Evolutionary conservation across 1,284 basidiomycete genomes (phyloP), one percentile per base, ranked within the genome.

Genomic region (Pholiota adiposa): DNA sequence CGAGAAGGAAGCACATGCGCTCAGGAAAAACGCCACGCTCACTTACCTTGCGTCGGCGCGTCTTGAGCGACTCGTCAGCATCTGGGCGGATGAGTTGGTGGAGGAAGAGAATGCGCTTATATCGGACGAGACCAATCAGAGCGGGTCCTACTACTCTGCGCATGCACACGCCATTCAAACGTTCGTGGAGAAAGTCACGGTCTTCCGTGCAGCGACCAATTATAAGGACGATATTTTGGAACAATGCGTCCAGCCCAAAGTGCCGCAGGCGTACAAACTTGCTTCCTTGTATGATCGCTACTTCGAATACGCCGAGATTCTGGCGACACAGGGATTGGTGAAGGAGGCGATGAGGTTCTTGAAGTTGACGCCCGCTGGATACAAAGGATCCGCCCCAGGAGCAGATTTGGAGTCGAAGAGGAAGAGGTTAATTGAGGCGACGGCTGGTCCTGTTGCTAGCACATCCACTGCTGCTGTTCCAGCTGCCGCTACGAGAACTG

Each of bases 151-250:
- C 9, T 98, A 96, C 73, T 89, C 94, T 7, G 90, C 92, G 0
- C 96, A 97, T 69, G 94, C 92, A 0, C 84, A 89, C 51, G 95
- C 96, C 0, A 78, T 99, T 33, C 96, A 98, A 75, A 91, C 91
- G 0, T 97, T 99, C 77, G 87, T 98, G 70, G 97, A 99, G 76
- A 99, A 99, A 78, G 95, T 98, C 43, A 90, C 94, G 1, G 89
- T 97, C 41, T 99, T 99, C 86, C 89, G 93, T 63, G 84, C 87
- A 57, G 97, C 97, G 0, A 93, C 94, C 55, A 86, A 85, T 38
- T 99, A 98, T 74, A 83, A 88, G 63, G 97, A 99, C 72, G 76
- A 81, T 33, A 96, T 97, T 65, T 80, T 98, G 36, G 67, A 67
- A 5, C 68, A 75, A 56, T 64, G 67, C 9, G 62, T 71, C 4